Evolutionary conservation across 1,284 basidiomycete species (phyloP), one percentile per base, ranked within the genome.

Genomic region (Marasmius oreades): DNA sequence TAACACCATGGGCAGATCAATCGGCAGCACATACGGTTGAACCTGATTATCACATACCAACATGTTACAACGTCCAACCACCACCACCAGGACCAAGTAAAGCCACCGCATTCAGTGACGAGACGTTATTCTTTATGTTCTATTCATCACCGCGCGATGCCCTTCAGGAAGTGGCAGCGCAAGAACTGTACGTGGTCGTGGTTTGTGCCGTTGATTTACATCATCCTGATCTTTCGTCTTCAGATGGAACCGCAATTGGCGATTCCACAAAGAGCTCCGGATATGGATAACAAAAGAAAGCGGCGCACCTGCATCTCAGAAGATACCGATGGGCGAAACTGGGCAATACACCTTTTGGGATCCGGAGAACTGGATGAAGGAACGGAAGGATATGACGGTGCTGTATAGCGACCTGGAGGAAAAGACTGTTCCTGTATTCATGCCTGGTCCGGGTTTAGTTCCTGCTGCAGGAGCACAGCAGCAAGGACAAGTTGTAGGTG

Each of bases 81-180:
- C 91, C 93, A 26, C 87, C 94, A 48, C 91, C 93, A 39, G 92
- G 93, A 5, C 89, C 93, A 58, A 83, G 75, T 62, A 99, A 98
- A 76, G 89, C 92, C 31, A 80, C 82, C 8, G 88, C 89, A 61
- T 98, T 99, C 72, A 91, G 90, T 68, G 96, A 99, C 73, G 96
- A 99, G 76, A 98, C 96, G 26, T 75, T 99, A 37, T 98, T 99
- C 76, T 98, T 94, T 81, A 96, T 98, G 85, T 99, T 99, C 78
- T 99, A 99, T 76, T 89, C 93, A 58, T 89, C 87, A 71, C 94
- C 96, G 55, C 79, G 93, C 66, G 96, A 99, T 73, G 86, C 91
- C 31, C 77, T 98, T 61, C 96, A 99, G 72, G 95, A 98, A 73
- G 85, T 95, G 50, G 96, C 96, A 12, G 94, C 95, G 44, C 90